A percentile compares a stretch with the other conserved stretches of the same genome.
Conservation (phyloP, 805 yeast genomes). For the Dipodascopsis tothii region DNA sequence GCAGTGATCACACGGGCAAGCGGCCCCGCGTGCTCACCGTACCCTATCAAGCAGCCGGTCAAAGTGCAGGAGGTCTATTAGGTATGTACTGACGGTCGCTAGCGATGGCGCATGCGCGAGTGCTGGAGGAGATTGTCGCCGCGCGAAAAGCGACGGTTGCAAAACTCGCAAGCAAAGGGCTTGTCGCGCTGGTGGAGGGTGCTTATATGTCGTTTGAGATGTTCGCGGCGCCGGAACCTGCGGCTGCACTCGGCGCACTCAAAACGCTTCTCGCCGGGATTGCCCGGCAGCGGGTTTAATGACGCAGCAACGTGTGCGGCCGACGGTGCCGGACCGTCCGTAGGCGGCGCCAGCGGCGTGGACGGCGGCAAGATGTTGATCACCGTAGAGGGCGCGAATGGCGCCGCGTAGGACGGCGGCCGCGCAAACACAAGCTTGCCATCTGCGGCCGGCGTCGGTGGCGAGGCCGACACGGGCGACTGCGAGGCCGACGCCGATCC, state of each 20-base stretch:
- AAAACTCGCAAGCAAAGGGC: constrained; percentile 56
- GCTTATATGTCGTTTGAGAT: constrained; percentile 64
- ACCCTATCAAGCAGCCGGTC: too few species aligned
- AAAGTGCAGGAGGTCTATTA: too few species aligned
- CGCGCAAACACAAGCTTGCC: too few species aligned
- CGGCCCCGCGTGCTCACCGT: too few species aligned
- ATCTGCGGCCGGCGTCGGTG: constrained; percentile 1
- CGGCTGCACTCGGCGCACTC: constrained; percentile 60
- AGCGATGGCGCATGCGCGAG: constrained; percentile 45
- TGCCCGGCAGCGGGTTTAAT: constrained; percentile 1
- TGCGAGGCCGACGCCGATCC: constrained; percentile 1
- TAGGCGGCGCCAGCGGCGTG: constrained; percentile 3
- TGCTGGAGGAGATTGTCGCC: constrained; percentile 63
- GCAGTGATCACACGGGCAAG: too few species aligned
- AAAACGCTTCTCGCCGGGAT: constrained; percentile 30
- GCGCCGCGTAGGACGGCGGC: not conserved
- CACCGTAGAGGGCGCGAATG: not conserved
- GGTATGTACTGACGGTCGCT: too few species aligned
- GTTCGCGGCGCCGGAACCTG: constrained; percentile 67
- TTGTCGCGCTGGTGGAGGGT: constrained; percentile 64
- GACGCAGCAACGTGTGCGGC: too few species aligned
- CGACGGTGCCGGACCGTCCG: too few species aligned
- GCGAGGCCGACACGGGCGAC: not conserved
- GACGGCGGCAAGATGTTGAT: not conserved
- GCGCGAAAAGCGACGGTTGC: constrained; percentile 59